Conservation (phyloP, 2,329 filamentous ascomycete species). For the Colletotrichum godetiae region DNA sequence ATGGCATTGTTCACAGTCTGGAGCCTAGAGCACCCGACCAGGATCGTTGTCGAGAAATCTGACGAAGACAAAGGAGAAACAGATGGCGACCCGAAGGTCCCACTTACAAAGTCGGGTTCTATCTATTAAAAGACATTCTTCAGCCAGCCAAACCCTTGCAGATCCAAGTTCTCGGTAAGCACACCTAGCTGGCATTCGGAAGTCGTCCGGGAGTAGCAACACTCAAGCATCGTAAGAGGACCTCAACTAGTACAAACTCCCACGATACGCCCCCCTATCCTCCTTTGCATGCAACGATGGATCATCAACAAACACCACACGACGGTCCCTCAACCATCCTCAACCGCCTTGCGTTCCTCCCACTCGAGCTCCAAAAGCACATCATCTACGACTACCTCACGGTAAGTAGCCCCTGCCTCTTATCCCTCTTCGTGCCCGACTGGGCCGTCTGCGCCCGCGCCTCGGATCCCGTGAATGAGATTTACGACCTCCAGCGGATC, state of each 20-base stretch:
- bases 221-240: background rate
- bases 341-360: constrained; percentile 16
- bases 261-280: too few species aligned
- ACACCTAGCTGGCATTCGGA: too few species aligned
- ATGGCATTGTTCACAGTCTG: constrained; percentile 1
- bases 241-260: background rate
- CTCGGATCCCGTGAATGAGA: constrained; percentile 9
- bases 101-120: background rate
- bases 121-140: background rate
- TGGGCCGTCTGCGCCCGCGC: constrained; percentile 27
- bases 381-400: constrained; percentile 19
- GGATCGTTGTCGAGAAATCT: background rate
- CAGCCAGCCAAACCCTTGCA: background rate
- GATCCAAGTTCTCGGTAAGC: background rate
- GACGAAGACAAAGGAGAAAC: constrained; percentile 8
- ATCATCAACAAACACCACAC: too few species aligned
- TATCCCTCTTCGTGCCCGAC: constrained; percentile 25
- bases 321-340: background rate
- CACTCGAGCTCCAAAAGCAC: constrained; percentile 23
- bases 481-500: constrained; percentile 26
- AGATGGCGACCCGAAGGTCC: background rate
- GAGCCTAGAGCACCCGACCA: background rate
- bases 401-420: constrained; percentile 13
- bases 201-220: too few species aligned
- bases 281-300: background rate